These are phyloP conservation scores for Cutaneotrichosporon dermatis DNA, from an alignment of 1,284 basidiomycete genomes.

Conservation along the genomic window DNA sequence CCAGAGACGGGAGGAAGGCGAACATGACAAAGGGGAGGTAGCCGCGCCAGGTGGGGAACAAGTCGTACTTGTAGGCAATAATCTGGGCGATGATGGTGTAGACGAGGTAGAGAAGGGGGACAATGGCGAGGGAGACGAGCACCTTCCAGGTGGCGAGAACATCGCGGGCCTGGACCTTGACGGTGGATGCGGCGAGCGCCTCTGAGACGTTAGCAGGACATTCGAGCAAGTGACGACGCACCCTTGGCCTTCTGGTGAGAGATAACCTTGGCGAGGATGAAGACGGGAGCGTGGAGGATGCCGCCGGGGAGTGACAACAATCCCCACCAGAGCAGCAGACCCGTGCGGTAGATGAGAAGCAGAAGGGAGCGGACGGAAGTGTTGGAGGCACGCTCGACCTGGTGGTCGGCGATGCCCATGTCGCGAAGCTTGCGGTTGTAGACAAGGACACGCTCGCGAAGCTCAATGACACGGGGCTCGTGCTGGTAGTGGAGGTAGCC, in stretches of 20 bases:
- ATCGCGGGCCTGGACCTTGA: slow-evolving; percentile 92
- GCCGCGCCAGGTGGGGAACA: slow-evolving; percentile 59
- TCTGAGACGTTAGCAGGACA: slow-evolving; percentile 54
- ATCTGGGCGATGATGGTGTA: slow-evolving; percentile 79
- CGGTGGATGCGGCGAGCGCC: slow-evolving; percentile 91
- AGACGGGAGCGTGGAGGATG: slow-evolving; percentile 92
- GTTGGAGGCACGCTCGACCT: slow-evolving; percentile 78
- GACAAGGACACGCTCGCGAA: slow-evolving; percentile 78
- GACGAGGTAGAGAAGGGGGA: slow-evolving; percentile 78
- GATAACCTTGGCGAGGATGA: slow-evolving; percentile 84
- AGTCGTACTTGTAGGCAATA: slow-evolving; percentile 66
- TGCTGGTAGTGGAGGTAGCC: slow-evolving; percentile 92
- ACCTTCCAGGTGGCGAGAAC: slow-evolving; percentile 99
- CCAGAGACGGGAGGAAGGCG: slow-evolving; percentile 76
- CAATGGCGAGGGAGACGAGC: slow-evolving; percentile 84
- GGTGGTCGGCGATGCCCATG: slow-evolving; percentile 95
- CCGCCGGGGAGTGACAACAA: slow-evolving; percentile 86
- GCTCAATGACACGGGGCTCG: slow-evolving; percentile 79
- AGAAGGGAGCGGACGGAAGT: slow-evolving; percentile 83
- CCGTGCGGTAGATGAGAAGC: slow-evolving; percentile 77
- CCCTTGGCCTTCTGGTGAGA: slow-evolving; percentile 88
- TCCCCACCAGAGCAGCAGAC: slow-evolving; percentile 78
- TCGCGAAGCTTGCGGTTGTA: slow-evolving; percentile 91
- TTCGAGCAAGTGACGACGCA: slow-evolving; percentile 38
- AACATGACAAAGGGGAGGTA: slow-evolving; percentile 78